These are phyloP conservation scores for Ogataea kodamae DNA, from an alignment of 805 yeast species.

Conservation along the genomic window DNA sequence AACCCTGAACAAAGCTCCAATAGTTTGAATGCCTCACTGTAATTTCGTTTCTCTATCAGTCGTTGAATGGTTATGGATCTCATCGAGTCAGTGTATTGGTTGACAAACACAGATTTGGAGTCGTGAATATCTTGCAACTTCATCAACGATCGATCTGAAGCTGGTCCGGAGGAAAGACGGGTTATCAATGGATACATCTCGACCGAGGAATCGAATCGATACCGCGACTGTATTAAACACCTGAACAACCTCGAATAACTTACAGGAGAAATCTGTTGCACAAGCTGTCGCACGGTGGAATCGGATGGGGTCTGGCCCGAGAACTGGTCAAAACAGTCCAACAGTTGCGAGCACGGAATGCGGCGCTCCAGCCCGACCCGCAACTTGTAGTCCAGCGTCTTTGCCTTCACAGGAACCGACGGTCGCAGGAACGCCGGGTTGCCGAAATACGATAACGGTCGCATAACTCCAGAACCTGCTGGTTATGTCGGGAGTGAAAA, in stretches of 20 bases:
- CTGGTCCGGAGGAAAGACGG: constrained; percentile 15
- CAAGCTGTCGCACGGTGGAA: constrained; percentile 5
- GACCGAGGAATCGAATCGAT: constrained; percentile 6
- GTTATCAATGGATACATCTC: constrained; percentile 7
- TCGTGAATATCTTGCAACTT: constrained; percentile 1
- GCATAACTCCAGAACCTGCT: constrained; percentile 2
- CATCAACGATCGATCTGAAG: constrained; percentile 8
- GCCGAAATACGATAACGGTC: constrained; percentile 7
- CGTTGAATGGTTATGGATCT: constrained; percentile 18
- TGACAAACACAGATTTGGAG: neutral
- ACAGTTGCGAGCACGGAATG: neutral
- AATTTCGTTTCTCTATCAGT: constrained; percentile 14
- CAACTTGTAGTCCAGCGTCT: constrained; percentile 3
- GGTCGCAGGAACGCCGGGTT: constrained; percentile 1
- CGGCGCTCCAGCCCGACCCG: constrained; percentile 2
- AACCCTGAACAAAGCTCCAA: constrained; percentile 9
- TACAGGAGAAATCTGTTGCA: constrained; percentile 1
- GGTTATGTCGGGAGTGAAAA: constrained; percentile 4
- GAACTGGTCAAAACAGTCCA: constrained; percentile 1
- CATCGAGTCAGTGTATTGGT: constrained; percentile 19
- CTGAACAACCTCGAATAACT: constrained; percentile 6
- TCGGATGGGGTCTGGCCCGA: constrained; percentile 1
- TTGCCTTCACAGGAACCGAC: neutral
- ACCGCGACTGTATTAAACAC: constrained; percentile 8
- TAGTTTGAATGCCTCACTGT: constrained; percentile 16